These are phyloP conservation scores for Zelonia costaricensis DNA, from an alignment of 208 protist species.

Conservation along the genomic window DNA sequence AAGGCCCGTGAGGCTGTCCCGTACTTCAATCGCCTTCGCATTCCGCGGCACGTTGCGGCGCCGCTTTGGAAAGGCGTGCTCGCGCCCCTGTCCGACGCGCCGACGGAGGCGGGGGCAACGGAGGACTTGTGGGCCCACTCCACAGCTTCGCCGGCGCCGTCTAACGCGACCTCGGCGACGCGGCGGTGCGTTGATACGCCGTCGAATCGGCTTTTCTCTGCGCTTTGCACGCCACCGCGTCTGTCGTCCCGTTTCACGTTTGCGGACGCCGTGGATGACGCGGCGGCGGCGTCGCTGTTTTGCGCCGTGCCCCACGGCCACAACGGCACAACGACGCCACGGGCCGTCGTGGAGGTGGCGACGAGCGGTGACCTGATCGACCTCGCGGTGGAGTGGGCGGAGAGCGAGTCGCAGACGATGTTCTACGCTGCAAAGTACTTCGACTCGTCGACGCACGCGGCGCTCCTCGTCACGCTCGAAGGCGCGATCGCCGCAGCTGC, in stretches of 20 bases:
- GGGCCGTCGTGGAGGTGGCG: conserved; percentile 22
- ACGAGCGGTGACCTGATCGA: conserved; percentile 41
- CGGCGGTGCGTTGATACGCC: neutral
- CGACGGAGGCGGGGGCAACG: neutral
- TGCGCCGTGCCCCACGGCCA: neutral
- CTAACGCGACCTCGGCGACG: neutral
- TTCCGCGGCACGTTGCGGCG: conserved; percentile 19
- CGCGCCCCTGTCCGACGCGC: neutral
- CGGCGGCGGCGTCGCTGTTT: conserved; percentile 6
- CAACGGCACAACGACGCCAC: neutral
- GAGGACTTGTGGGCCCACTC: neutral
- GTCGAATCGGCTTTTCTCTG: conserved; percentile 13
- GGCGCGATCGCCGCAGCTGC: neutral
- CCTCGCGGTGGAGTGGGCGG: conserved; percentile 58
- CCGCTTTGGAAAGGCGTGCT: conserved; percentile 17
- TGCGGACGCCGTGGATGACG: conserved; percentile 1
- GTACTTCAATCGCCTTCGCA: conserved; percentile 57
- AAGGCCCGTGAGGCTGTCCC: conserved; percentile 14
- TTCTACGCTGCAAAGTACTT: conserved; percentile 68
- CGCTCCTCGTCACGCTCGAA: conserved; percentile 25
- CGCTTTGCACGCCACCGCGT: conserved; percentile 24
- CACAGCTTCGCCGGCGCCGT: neutral
- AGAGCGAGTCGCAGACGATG: conserved; percentile 44
- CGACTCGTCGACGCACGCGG: conserved; percentile 34
- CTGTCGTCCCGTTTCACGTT: conserved; percentile 17